Base-by-base conservation (phyloP, 2,329 filamentous ascomycete species). In the Exophiala bonariae region DNA sequence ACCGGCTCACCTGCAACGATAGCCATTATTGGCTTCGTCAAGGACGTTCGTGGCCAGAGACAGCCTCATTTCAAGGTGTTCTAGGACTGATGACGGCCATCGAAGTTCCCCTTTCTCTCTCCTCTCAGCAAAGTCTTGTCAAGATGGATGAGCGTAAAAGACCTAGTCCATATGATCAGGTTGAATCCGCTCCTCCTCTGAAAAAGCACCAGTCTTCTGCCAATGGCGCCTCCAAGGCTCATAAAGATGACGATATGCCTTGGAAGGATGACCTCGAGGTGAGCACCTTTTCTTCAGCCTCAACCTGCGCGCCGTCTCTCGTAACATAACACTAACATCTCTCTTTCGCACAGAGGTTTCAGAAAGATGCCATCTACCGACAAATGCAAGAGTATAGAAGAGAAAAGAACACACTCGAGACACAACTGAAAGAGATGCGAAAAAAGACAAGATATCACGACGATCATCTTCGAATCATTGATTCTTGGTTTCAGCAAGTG, bases 81-180 rank as follows among this genome's bases (percentile, higher is more conserved):
- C 72, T 71, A 73, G 75, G 79, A 85, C 87, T 89, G 80, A 95
- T 95, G 89, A 85, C 85, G 85, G 81, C 87, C 81, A 83, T 87
- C 75, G 86, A 87, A 74, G 80, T 82, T 61, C 85, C 71, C 79
- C 85, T 78, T 82, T 83, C 81, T 82, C 52, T 58, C 42, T 50
- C 36, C 13, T 50, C 87, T 78, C 86, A 89, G 76, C 71, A 79
- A 70, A 84, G 84, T 80, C 79, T 88, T 74, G 78, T 83, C 77
- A 96, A 93, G 82, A 99, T 97, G 92, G 93, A 99, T 81, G 93
- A 97, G 78, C 89, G 93, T 82, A 99, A 99, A 82, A 85, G 93
- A 82, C 87, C 90, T 66, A 88, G 90, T 66, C 80, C 86, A 61
- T 80, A 82, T 71, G 87, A 86, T 66, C 76, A 82, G 63, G 88